These are phyloP conservation scores for Camellia sinensis DNA, from an alignment of 148 eudicot genomes.

Conservation along the genomic window DNA sequence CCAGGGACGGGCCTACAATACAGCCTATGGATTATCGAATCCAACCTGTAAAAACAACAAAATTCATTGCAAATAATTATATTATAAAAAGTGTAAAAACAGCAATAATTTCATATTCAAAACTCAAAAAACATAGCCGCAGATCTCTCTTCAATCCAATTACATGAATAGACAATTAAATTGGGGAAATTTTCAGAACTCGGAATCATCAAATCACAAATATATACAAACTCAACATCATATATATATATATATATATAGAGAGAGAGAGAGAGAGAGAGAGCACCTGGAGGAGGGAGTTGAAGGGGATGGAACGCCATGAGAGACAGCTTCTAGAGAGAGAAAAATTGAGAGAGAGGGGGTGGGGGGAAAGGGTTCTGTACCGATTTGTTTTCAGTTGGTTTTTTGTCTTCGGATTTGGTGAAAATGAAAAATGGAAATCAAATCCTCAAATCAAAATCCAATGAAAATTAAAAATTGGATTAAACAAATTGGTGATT, in stretches of 20 bases:
- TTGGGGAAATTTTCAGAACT: not conserved
- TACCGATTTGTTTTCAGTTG: no score
- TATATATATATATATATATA: not conserved
- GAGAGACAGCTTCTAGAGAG: not conserved
- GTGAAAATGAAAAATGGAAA: no score
- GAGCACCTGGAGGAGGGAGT: not conserved
- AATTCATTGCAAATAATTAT: no score
- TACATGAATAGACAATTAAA: not conserved
- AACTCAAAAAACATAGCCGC: not conserved
- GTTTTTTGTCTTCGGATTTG: no score
- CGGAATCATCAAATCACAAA: not conserved
- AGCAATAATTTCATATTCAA: slow-evolving; percentile 3
- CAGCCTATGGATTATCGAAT: slow-evolving; percentile 14
- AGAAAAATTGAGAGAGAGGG: not conserved
- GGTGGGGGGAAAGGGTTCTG: no score
- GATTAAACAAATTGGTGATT: no score
- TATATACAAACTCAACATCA: not conserved
- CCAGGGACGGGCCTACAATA: not conserved
- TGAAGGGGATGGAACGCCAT: slow-evolving; percentile 1
- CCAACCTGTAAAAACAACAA: slow-evolving; percentile 25
- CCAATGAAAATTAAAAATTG: no score
- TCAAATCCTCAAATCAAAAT: no score
- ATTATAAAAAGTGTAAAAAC: slow-evolving; percentile 3
- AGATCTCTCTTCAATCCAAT: not conserved
- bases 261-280: not conserved